phyloP scores from a whole-genome alignment of 2,329 filamentous ascomycete species.

The Pyrenochaeta sp. region DNA sequence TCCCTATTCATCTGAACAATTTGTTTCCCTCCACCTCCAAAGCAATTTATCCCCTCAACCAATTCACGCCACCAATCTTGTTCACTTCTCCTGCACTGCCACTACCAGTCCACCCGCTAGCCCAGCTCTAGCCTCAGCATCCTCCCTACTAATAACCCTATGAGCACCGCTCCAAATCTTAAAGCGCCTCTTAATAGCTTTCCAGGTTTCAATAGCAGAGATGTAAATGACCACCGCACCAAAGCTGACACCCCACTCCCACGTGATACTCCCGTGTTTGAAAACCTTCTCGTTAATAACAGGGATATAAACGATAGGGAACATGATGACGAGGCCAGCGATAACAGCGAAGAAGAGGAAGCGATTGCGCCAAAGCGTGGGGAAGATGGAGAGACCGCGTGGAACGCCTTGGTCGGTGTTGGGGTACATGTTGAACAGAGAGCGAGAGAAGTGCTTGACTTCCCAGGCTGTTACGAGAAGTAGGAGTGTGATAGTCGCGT shows the following conservation, averaged over 20 bases:
- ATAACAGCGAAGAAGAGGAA: slow-evolving; percentile 57
- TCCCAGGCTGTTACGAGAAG: slow-evolving; percentile 59
- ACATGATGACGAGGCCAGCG: slow-evolving; percentile 52
- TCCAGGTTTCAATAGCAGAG: slow-evolving; percentile 55
- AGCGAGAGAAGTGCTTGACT: slow-evolving; percentile 56
- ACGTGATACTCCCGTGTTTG: slow-evolving; percentile 53
- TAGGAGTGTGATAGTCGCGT: slow-evolving; percentile 55
- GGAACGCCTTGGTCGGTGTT: slow-evolving; percentile 28
- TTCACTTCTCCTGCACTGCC: slow-evolving; percentile 24
- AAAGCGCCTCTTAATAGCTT: slow-evolving; percentile 53
- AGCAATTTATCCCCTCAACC: not conserved
- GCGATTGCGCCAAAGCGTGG: slow-evolving; percentile 52
- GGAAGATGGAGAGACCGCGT: slow-evolving; percentile 47
- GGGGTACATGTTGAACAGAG: slow-evolving; percentile 57
- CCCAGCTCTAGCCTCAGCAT: slow-evolving; percentile 48
- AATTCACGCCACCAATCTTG: not conserved
- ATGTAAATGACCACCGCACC: slow-evolving; percentile 53
- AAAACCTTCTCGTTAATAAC: slow-evolving; percentile 57
- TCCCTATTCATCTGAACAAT: slow-evolving; percentile 3
- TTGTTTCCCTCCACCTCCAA: slow-evolving; percentile 6
- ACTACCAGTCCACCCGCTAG: slow-evolving; percentile 11
- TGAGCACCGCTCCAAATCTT: slow-evolving; percentile 47
- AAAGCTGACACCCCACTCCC: slow-evolving; percentile 58
- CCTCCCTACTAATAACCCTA: slow-evolving; percentile 40
- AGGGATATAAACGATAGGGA: slow-evolving; percentile 57